Conservation (phyloP, 306 rosid genomes). For the Quercus cerris region DNA sequence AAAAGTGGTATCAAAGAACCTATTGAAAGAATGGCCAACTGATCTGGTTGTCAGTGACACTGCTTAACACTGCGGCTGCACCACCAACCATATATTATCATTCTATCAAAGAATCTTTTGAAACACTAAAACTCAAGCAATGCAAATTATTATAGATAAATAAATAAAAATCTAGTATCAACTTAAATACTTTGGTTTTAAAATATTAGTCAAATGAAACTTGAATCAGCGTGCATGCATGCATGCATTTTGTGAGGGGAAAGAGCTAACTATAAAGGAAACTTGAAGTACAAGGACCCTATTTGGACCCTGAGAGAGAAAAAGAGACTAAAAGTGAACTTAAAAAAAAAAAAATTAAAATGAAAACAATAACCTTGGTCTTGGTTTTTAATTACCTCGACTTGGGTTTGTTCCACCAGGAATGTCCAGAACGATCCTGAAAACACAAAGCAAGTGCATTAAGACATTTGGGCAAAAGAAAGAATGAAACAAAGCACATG, state of each 20-base stretch:
- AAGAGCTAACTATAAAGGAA: background rate
- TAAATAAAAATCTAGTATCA: background rate
- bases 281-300: too few species aligned
- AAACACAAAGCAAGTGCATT: background rate
- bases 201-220: background rate
- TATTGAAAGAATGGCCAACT: background rate
- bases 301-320: background rate
- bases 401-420: slow-evolving; percentile 73
- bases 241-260: background rate
- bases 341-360: too few species aligned
- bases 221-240: background rate
- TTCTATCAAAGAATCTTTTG: background rate
- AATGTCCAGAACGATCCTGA: slow-evolving; percentile 77
- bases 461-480: background rate
- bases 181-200: background rate
- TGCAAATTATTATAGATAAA: background rate
- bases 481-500: background rate
- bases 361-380: too few species aligned
- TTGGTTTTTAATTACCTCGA: slow-evolving; percentile 39
- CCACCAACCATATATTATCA: background rate
- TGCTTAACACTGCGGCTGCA: background rate
- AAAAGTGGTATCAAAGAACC: background rate
- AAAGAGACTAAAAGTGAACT: too few species aligned
- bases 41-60: background rate
- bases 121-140: background rate